Evolutionary conservation across 306 rosid genomes (phyloP).

Genomic region (Medicago arabica): DNA sequence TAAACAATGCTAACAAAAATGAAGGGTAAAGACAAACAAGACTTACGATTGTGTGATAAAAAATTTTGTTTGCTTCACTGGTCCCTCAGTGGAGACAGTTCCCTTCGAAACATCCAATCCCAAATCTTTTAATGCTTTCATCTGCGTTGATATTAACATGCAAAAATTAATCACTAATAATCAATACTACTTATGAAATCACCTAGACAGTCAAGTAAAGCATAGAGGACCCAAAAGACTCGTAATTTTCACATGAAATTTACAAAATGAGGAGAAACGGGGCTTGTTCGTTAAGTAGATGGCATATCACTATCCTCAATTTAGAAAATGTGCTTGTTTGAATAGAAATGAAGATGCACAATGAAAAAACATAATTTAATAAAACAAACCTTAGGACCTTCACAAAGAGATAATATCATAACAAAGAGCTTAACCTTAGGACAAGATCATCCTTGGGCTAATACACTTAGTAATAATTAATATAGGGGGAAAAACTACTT

Average conservation of each 20-base stretch:
- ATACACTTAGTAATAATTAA: neutral
- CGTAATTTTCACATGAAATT: neutral
- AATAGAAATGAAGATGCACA: neutral
- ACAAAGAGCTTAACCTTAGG: slow-evolving; percentile 3
- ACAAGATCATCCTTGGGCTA: slow-evolving; percentile 12
- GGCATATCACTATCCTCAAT: neutral
- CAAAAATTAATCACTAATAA: slow-evolving; percentile 35
- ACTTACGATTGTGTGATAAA: slow-evolving; percentile 79
- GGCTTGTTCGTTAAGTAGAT: neutral
- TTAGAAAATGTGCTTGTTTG: neutral
- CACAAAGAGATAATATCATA: neutral
- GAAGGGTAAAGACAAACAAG: slow-evolving; percentile 16
- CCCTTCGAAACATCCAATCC: slow-evolving; percentile 96
- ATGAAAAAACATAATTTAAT: neutral
- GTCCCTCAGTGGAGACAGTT: slow-evolving; percentile 80
- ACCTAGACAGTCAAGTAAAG: neutral
- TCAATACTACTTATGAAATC: slow-evolving; percentile 21
- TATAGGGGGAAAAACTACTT: neutral
- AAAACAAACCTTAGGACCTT: neutral
- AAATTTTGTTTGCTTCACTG: slow-evolving; percentile 73
- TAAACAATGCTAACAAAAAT: slow-evolving; percentile 15
- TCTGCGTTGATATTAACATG: slow-evolving; percentile 58
- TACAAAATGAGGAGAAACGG: neutral
- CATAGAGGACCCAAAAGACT: neutral
- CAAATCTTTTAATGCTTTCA: slow-evolving; percentile 84